Conservation (phyloP, 139 green algal species). For the Coccomyxa sp. region DNA sequence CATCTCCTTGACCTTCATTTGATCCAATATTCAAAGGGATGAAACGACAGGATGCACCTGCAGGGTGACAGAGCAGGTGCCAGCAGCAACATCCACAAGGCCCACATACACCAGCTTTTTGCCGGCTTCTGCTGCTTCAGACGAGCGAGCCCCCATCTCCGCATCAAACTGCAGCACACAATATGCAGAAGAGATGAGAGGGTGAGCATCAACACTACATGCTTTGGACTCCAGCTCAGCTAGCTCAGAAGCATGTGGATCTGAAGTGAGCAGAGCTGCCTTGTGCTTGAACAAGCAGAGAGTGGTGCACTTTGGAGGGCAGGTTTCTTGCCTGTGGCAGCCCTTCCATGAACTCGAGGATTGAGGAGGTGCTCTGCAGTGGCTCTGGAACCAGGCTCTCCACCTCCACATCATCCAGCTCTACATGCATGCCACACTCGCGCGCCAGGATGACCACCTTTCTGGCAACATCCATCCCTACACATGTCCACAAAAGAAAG, state of each 20-base stretch:
- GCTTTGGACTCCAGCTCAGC: background rate
- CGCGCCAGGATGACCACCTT: conserved; percentile 89
- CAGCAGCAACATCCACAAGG: conserved; percentile 64
- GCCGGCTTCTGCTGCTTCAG: conserved; percentile 57
- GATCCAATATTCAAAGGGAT: background rate
- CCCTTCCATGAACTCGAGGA: conserved; percentile 65
- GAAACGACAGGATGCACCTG: background rate
- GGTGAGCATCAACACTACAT: background rate
- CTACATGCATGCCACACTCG: conserved; percentile 72
- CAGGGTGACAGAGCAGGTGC: conserved; percentile 49
- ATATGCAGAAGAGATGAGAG: no score
- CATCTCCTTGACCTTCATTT: background rate
- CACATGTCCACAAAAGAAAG: background rate
- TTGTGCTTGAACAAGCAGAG: background rate
- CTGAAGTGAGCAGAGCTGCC: background rate
- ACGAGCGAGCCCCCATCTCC: conserved; percentile 53
- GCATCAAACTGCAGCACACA: conserved; percentile 68
- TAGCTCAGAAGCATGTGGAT: background rate
- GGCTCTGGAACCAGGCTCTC: conserved; percentile 77
- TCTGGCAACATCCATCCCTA: conserved; percentile 61
- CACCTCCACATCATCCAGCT: conserved; percentile 67
- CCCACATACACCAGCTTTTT: conserved; percentile 89
- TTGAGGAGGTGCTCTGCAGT: conserved; percentile 26
- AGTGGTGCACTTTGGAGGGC: background rate
- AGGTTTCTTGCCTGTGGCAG: conserved; percentile 57